Evolutionary conservation across 768 basidiomycete species (phyloP), one percentile per base, ranked within the genome.

Genomic region (Psilocybe cubensis): DNA sequence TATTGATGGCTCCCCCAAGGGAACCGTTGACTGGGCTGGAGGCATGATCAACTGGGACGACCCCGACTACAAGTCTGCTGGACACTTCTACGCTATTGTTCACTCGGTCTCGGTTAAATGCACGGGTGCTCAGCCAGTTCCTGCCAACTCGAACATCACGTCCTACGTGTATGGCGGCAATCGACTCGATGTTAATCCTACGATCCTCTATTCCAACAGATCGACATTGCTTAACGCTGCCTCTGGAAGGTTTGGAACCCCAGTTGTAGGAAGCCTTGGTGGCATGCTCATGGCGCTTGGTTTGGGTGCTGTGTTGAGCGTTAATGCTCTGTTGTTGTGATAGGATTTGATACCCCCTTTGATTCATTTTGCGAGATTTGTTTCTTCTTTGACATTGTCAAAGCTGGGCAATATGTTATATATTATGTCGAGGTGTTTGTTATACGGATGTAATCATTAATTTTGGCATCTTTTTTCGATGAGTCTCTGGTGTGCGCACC

Each of bases 1-100:
- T 28, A 86, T 91, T 65, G 55, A 76, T 35, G 66, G 78, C 8
- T 79, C 77, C 29, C 76, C 91, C 7, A 72, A 75, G 47, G 93
- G 93, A 23, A 93, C 89, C 7, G 73, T 96, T 29, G 64, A 82
- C 54, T 96, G 93, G 92, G 80, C 86, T 14, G 91, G 90, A 59
- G 92, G 87, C 41, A 79, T 91, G 83, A 91, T 93, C 73, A 75
- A 92, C 76, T 95, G 89, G 88, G 64, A 76, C 18, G 85, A 94
- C 68, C 83, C 89, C 28, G 92, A 94, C 70, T 94, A 92, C 70
- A 56, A 72, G 49, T 68, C 87, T 12, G 86, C 89, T 18, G 88
- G 91, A 43, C 86, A 92, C 68, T 92, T 90, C 70, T 88, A 87
- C 62, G 81, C 85, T 6, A 74, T 84, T 59, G 76, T 88, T 60